These are phyloP conservation scores for Bipolaris gigantea DNA, from an alignment of 2,329 filamentous ascomycete genomes.

Conservation along the genomic window DNA sequence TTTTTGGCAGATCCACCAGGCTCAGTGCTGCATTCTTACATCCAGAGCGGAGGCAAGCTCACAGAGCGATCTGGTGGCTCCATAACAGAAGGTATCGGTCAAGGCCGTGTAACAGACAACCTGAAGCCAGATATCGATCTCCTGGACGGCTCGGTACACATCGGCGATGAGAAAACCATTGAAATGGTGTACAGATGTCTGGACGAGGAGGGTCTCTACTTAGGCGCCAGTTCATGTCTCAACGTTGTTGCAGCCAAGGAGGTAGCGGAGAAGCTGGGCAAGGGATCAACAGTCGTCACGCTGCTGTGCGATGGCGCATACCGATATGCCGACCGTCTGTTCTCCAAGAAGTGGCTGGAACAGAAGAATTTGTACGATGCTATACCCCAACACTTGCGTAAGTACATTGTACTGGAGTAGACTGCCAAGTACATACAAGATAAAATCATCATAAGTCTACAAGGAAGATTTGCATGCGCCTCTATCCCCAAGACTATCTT, in stretches of 20 bases:
- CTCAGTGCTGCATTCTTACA: conserved; percentile 89
- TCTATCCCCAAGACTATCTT: conserved; percentile 4
- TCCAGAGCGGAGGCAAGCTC: conserved; percentile 80
- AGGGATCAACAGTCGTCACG: conserved; percentile 88
- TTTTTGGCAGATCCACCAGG: conserved; percentile 94
- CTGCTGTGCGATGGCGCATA: conserved; percentile 97
- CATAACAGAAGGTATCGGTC: conserved; percentile 97
- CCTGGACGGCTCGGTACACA: conserved; percentile 80
- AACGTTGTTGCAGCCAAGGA: conserved; percentile 96
- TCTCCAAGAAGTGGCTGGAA: conserved; percentile 87
- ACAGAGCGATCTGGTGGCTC: conserved; percentile 79
- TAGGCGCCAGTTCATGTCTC: conserved; percentile 89
- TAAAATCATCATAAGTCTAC: conserved; percentile 5
- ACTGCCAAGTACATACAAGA: not conserved
- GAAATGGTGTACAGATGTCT: conserved; percentile 97
- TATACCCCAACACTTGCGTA: conserved; percentile 82
- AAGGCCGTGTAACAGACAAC: conserved; percentile 96
- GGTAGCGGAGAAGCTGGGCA: conserved; percentile 85
- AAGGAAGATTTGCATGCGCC: not conserved
- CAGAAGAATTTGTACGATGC: conserved; percentile 80
- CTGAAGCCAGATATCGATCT: conserved; percentile 80
- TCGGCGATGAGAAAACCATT: conserved; percentile 91
- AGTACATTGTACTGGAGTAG: conserved; percentile 89
- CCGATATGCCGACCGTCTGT: conserved; percentile 89
- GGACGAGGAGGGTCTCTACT: conserved; percentile 92